Evolutionary conservation across 202 grass and related monocot genomes (phyloP).

Genomic region (Carex sylvatica): DNA sequence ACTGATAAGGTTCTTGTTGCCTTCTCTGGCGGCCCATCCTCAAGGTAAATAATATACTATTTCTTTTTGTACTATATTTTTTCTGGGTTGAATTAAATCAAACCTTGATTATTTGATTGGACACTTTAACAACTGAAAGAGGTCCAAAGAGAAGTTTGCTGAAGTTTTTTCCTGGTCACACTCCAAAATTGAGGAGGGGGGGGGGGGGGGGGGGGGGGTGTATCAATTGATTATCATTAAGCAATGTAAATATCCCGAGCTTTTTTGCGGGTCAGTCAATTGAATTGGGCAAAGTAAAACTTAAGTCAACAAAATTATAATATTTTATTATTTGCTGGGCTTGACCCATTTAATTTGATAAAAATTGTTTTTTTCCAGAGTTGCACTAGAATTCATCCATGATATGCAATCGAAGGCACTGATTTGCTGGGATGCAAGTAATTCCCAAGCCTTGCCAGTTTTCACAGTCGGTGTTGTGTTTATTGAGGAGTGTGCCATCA

Average conservation of each 20-base stretch:
- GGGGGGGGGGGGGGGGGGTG: too few species aligned
- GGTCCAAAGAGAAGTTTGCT: not conserved
- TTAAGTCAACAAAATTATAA: not conserved
- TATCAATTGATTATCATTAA: not conserved
- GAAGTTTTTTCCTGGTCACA: not conserved
- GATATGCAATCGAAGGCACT: conserved; percentile 82
- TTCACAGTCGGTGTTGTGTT: conserved; percentile 65
- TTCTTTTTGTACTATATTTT: not conserved
- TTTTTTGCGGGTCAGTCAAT: not conserved
- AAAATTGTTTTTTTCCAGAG: conserved; percentile 32
- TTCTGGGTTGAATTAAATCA: not conserved
- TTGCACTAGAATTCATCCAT: conserved; percentile 81
- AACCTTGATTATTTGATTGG: not conserved
- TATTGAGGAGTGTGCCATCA: conserved; percentile 50
- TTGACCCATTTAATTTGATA: not conserved
- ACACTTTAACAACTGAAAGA: not conserved
- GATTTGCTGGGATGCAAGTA: conserved; percentile 77
- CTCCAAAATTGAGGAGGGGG: not conserved
- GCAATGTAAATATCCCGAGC: not conserved
- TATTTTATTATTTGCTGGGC: not conserved
- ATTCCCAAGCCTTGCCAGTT: conserved; percentile 66
- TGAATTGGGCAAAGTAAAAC: not conserved
- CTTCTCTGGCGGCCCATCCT: conserved; percentile 85
- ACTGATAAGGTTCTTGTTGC: conserved; percentile 85
- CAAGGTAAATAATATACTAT: conserved; percentile 41